Evolutionary conservation across 768 basidiomycete species (phyloP).

Genomic region (Suillus ampliporus): DNA sequence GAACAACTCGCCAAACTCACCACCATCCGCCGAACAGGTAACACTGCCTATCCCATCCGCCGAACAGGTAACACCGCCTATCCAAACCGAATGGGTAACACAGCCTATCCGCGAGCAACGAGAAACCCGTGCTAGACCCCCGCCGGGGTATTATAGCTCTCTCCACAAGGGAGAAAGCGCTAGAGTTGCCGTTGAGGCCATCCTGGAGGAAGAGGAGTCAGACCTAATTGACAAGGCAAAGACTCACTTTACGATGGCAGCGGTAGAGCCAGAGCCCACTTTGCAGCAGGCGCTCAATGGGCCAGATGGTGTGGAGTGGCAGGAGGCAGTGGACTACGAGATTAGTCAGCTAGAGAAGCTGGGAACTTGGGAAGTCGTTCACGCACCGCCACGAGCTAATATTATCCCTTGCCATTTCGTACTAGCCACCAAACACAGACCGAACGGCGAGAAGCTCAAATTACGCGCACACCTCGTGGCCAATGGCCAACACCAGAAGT

Average conservation of each 20-base stretch:
- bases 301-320: constrained; percentile 11
- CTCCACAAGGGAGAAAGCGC: not conserved
- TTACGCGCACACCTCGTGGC: constrained; percentile 1
- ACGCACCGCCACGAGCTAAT: constrained; percentile 32
- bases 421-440: not conserved
- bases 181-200: too few species aligned
- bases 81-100: too few species aligned
- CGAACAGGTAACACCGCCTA: too few species aligned
- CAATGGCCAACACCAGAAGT: not conserved
- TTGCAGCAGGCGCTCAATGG: constrained; percentile 8
- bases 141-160: too few species aligned
- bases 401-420: constrained; percentile 26
- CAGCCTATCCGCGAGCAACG: too few species aligned
- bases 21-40: too few species aligned
- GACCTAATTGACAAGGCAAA: not conserved
- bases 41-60: too few species aligned
- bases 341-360: constrained; percentile 11
- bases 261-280: not conserved
- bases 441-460: not conserved
- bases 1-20: too few species aligned
- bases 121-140: too few species aligned
- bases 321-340: constrained; percentile 16
- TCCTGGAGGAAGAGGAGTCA: not conserved
- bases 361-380: constrained; percentile 31
- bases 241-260: not conserved